Percentiles rank a stretch among this genome's conserved stretches.
phyloP scores from a whole-genome alignment of 345 rosid genomes.

The Salix arbutifolia region DNA sequence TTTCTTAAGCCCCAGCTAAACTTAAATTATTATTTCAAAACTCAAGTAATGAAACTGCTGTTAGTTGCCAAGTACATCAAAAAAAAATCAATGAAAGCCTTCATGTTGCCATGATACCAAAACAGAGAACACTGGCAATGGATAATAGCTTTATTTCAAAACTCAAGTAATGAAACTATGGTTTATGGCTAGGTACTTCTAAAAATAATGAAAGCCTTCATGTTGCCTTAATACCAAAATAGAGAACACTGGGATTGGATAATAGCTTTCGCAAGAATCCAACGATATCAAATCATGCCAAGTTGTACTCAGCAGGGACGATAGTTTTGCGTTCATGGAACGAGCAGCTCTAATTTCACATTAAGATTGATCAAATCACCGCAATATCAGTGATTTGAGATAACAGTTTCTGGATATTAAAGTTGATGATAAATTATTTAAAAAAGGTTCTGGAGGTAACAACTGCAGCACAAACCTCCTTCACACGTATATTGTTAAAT shows the following conservation, averaged over 20 bases:
- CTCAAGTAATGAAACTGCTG: background rate
- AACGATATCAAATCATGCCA: background rate
- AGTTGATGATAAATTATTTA: background rate
- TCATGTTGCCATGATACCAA: background rate
- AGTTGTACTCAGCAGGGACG: background rate
- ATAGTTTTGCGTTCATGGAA: background rate
- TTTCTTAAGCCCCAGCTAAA: background rate
- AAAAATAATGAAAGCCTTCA: background rate
- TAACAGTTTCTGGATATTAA: background rate
- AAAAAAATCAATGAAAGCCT: background rate
- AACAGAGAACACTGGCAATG: background rate
- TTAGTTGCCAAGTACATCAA: background rate
- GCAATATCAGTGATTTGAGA: constrained; percentile 5
- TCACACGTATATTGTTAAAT: constrained; percentile 47
- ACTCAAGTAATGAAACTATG: background rate
- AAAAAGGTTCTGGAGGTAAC: constrained; percentile 2
- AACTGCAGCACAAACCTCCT: constrained; percentile 56
- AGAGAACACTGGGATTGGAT: constrained; percentile 1
- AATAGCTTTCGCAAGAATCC: background rate
- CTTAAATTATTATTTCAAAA: background rate
- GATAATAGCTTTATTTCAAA: background rate
- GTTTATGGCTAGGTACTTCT: background rate
- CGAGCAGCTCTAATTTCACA: background rate
- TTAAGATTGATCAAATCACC: background rate
- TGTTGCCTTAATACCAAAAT: background rate